phyloP scores from a whole-genome alignment of 2,329 filamentous ascomycete genomes.

The Botrytis sinoallii region DNA sequence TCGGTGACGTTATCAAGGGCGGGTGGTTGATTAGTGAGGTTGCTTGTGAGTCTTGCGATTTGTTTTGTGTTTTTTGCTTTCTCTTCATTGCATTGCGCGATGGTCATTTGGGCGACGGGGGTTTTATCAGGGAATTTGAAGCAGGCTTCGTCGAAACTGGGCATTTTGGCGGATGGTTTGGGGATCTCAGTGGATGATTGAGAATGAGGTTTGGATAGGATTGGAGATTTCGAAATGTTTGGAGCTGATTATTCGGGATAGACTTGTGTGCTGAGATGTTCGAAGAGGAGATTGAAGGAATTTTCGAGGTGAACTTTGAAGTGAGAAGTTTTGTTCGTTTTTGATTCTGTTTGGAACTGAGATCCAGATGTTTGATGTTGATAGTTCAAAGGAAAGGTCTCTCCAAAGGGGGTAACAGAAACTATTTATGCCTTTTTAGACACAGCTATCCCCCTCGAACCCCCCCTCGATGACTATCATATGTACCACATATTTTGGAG shows the following conservation, averaged over 20 bases:
- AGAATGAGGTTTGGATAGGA: background rate
- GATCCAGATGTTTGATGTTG: background rate
- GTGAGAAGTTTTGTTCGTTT: background rate
- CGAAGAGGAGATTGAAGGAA: background rate
- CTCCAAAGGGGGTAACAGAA: background rate
- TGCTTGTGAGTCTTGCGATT: no score
- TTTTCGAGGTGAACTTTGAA: background rate
- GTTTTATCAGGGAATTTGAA: no score
- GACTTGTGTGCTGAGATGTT: background rate
- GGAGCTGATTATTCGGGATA: background rate
- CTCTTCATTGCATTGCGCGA: no score
- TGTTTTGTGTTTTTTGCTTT: fast-evolving
- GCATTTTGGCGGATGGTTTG: background rate
- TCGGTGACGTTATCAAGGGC: no score
- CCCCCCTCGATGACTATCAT: background rate
- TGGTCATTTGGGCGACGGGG: no score
- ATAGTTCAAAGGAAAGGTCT: background rate
- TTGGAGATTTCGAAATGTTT: background rate
- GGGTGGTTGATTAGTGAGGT: no score
- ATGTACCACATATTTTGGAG: background rate
- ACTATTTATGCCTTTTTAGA: background rate
- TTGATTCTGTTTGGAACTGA: background rate
- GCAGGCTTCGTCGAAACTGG: background rate
- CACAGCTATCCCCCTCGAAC: background rate
- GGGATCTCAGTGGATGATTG: background rate